phyloP scores from a whole-genome alignment of 768 basidiomycete species.

The Krasilnikovozyma curviuscula region DNA sequence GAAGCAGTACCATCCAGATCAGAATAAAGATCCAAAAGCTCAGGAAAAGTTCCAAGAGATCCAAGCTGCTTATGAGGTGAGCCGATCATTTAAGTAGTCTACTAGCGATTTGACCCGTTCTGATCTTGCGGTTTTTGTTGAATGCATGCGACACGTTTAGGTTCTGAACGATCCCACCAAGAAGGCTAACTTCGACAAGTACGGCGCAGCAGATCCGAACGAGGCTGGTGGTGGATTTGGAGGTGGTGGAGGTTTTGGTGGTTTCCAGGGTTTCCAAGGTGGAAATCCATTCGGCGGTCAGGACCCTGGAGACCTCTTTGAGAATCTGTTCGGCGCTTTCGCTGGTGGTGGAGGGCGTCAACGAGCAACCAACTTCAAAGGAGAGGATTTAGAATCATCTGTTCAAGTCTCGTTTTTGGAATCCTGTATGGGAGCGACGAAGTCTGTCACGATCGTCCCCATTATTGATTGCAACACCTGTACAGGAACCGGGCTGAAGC shows the following conservation, averaged over 20 bases:
- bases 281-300: constrained; percentile 30
- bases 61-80: constrained; percentile 87
- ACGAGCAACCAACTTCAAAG: constrained; percentile 32
- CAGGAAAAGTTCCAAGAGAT: constrained; percentile 91
- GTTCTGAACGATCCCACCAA: constrained; percentile 46
- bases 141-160: background rate
- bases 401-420: constrained; percentile 73
- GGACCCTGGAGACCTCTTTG: constrained; percentile 51
- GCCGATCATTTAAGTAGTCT: constrained; percentile 20
- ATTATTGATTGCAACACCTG: constrained; percentile 70
- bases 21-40: constrained; percentile 63
- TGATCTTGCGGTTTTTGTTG: too few relatives aligned
- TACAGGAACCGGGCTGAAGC: constrained; percentile 65
- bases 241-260: constrained; percentile 48
- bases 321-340: constrained; percentile 54
- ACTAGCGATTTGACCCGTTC: background rate
- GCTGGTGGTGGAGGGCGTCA: constrained; percentile 30
- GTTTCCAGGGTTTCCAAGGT: constrained; percentile 59
- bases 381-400: constrained; percentile 62
- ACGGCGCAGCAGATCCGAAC: constrained; percentile 42
- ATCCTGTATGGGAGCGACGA: constrained; percentile 71
- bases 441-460: constrained; percentile 55
- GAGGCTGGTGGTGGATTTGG: constrained; percentile 30
- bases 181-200: constrained; percentile 78
- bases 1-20: constrained; percentile 94